Conservation (phyloP, 164 flowering plant genomes). For the Stephania yunnanensis region DNA sequence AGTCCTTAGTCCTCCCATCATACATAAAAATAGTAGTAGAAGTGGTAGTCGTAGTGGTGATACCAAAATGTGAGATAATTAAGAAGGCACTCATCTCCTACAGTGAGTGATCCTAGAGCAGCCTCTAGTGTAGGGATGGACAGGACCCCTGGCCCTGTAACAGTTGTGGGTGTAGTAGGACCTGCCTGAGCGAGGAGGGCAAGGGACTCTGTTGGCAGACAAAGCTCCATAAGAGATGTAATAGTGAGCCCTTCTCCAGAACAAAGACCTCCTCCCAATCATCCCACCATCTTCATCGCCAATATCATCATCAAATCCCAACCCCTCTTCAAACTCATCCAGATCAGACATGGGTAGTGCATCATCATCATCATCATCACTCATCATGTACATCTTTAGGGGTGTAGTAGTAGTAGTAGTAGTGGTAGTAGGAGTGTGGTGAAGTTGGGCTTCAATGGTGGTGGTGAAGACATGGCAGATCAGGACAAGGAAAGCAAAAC, state of each 20-base stretch:
- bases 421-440: not conserved
- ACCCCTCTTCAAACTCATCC: not conserved
- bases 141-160: slow-evolving; percentile 46
- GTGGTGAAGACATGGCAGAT: not conserved
- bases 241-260: slow-evolving; percentile 38
- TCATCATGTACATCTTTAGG: no score
- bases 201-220: slow-evolving; percentile 66
- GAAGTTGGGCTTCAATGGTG: slow-evolving; percentile 19
- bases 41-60: no score
- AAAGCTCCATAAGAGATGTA: slow-evolving; percentile 82
- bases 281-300: slow-evolving; percentile 12
- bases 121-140: slow-evolving; percentile 61
- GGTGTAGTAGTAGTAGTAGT: no score
- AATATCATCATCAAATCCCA: slow-evolving; percentile 8
- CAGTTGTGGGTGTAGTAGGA: slow-evolving; percentile 84
- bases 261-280: slow-evolving; percentile 43
- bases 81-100: slow-evolving; percentile 21
- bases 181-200: slow-evolving; percentile 80
- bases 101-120: slow-evolving; percentile 69
- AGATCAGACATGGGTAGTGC: slow-evolving; percentile 6
- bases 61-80: not conserved
- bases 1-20: no score
- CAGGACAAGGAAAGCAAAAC: slow-evolving; percentile 15
- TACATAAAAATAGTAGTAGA: no score
- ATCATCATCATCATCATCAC: no score